Percentiles rank a stretch among this genome's conserved stretches.
phyloP scores from a whole-genome alignment of 148 eudicot species.

The Spergularia marina region DNA sequence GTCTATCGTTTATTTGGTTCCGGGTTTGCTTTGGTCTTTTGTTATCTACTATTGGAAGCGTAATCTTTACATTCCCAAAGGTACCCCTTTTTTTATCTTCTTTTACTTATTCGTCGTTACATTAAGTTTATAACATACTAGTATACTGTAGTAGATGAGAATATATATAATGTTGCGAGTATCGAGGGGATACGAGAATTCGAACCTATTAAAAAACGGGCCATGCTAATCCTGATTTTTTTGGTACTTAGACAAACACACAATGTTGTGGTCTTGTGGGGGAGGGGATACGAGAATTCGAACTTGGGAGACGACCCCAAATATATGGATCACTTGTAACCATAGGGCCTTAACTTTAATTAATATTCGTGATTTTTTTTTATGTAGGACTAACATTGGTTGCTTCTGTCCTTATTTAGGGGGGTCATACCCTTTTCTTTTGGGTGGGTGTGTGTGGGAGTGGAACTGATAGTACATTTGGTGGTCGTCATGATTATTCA shows the following conservation, averaged over 20 bases:
- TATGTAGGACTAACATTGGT: not conserved
- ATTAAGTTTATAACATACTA: not conserved
- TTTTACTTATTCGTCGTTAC: not conserved
- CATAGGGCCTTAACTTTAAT: too few relatives aligned
- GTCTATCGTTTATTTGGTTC: constrained; percentile 49
- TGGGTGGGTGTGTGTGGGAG: constrained; percentile 3
- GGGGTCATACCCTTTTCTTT: not conserved
- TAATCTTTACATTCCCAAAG: constrained; percentile 78
- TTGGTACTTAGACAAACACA: too few relatives aligned
- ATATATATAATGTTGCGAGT: too few relatives aligned
- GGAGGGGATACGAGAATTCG: too few relatives aligned
- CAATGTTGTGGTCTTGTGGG: too few relatives aligned
- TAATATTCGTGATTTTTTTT: not conserved
- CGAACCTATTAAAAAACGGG: too few relatives aligned
- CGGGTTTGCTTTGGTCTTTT: constrained; percentile 82
- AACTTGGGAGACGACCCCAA: too few relatives aligned
- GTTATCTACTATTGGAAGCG: constrained; percentile 78
- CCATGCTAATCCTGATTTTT: too few relatives aligned
- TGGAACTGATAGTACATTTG: not conserved
- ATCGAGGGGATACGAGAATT: too few relatives aligned
- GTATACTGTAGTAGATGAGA: too few relatives aligned
- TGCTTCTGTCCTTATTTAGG: not conserved
- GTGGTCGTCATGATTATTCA: not conserved
- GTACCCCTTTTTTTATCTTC: constrained; percentile 24
- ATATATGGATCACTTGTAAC: too few relatives aligned